Conservation (phyloP, 2,329 filamentous ascomycete species). For the Thelonectria rubi region DNA sequence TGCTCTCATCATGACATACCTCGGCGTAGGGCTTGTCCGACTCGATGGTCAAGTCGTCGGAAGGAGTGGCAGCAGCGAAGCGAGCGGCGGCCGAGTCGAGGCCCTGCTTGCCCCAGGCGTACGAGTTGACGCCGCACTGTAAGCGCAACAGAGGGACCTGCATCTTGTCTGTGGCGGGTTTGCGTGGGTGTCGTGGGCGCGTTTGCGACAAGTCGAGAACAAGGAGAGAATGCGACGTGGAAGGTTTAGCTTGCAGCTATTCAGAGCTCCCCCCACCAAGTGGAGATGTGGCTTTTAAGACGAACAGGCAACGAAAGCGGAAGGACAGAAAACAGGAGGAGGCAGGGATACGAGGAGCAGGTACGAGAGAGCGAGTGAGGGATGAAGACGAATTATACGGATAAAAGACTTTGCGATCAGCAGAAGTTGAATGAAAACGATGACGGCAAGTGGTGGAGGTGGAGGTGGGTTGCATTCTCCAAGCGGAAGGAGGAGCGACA, state of each 20-base stretch:
- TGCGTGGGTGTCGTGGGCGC: conserved; percentile 1
- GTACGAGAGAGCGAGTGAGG: not conserved
- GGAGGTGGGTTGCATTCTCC: conserved; percentile 3
- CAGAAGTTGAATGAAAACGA: not conserved
- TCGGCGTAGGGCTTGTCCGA: conserved; percentile 94
- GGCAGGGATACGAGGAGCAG: not conserved
- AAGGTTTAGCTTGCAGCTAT: conserved; percentile 3
- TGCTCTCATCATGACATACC: conserved; percentile 49
- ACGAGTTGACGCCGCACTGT: conserved; percentile 94
- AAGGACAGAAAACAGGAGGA: not conserved
- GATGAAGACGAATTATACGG: not conserved
- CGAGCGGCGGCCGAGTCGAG: conserved; percentile 86
- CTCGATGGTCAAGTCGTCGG: conserved; percentile 78
- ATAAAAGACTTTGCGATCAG: not conserved
- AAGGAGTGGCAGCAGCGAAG: conserved; percentile 86
- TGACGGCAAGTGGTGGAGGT: conserved; percentile 5
- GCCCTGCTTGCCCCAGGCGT: conserved; percentile 98
- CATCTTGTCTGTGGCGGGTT: conserved; percentile 51
- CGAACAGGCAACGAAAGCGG: conserved; percentile 17
- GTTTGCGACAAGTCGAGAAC: conserved; percentile 1
- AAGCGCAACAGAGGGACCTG: conserved; percentile 86
- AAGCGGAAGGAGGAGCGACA: not conserved
- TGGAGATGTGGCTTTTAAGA: conserved; percentile 15
- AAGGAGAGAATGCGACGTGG: conserved; percentile 21
- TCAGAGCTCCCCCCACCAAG: conserved; percentile 1